Evolutionary conservation across 306 rosid genomes (phyloP), one percentile per base, ranked within the genome.

Genomic region (Canavalia ensiformis): DNA sequence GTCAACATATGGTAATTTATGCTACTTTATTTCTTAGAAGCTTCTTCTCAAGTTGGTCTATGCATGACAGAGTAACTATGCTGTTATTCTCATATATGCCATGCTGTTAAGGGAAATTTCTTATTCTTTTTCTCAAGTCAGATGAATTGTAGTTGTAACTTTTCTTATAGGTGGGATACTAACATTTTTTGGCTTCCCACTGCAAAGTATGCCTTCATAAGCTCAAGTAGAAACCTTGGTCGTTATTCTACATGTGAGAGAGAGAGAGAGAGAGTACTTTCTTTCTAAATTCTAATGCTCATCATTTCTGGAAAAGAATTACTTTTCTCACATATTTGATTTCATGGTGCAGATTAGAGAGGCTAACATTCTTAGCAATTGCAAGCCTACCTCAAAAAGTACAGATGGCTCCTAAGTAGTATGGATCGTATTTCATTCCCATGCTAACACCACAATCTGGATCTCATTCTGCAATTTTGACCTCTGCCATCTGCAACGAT

Each of bases 291-390:
- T 50, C 42, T 44, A 18, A 35, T 81, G 83, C 78, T 39, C 60
- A n/a, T 59, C 34, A 25, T 54, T 75, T 71, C 47, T 7, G 39
- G 59, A 46, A 34, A 12, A 52, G 11, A 57, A 2, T 63, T 35
- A 30, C 68, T n/a, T 45, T 33, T 55, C 68, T 73, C 29, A 75
- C 80, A 4, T 28, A n/a, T 45, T 82, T 84, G 42, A 69, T 67
- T 78, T 39, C 64, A 66, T 72, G 77, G n/a, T 84, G 88, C 90
- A 84, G 87, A 78, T 74, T 74, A 77, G 59, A 77, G 68, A 66
- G 78, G 75, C 29, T 80, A 47, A 56, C 47, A 51, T 67, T 72
- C 68, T 68, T 75, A 5, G 57, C 72, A 60, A 50, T 42, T 67
- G 58, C 76, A 57, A 77, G 76, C 37, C 28, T 56, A 37, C 79